These are phyloP conservation scores for Amborella trichopoda DNA, from an alignment of 164 flowering plant genomes.

Conservation along the genomic window DNA sequence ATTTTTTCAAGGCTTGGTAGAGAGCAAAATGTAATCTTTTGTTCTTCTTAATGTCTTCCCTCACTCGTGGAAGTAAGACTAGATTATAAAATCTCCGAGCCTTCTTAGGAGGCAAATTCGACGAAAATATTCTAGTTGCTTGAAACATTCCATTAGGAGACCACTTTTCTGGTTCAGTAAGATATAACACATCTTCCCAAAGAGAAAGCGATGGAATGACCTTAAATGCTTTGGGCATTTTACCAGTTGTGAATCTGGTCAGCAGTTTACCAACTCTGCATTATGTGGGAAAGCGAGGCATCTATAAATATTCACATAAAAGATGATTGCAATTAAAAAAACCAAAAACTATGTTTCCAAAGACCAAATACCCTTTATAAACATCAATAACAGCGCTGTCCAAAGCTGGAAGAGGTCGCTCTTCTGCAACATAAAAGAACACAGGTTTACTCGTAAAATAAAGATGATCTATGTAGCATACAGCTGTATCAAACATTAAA, in stretches of 20 bases:
- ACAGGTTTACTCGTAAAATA: no score
- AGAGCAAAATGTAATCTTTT: conserved; percentile 79
- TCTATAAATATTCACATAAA: no score
- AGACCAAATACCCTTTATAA: conserved; percentile 94
- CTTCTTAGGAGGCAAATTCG: conserved; percentile 59
- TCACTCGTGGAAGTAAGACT: conserved; percentile 77
- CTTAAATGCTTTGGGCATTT: conserved; percentile 78
- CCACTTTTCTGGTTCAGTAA: conserved; percentile 97
- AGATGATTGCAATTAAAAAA: no score
- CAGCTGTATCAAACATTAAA: no score
- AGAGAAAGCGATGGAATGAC: conserved; percentile 48
- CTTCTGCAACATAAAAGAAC: conserved; percentile 25
- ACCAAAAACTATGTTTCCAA: no score
- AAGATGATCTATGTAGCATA: no score
- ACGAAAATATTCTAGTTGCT: conserved; percentile 87
- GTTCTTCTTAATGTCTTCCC: conserved; percentile 77
- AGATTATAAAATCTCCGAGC: conserved; percentile 79
- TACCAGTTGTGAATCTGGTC: conserved; percentile 66
- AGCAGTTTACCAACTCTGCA: conserved; percentile 78
- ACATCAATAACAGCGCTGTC: conserved; percentile 49
- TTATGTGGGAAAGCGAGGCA: neutral
- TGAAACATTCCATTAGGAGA: conserved; percentile 87
- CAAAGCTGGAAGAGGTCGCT: conserved; percentile 50
- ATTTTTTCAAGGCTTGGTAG: conserved; percentile 73
- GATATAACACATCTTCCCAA: conserved; percentile 81